A percentile compares a stretch with the other conserved stretches of the same genome.
These are phyloP conservation scores for Eucalyptus polyanthemos DNA, from an alignment of 345 rosid species.

Conservation along the genomic window DNA sequence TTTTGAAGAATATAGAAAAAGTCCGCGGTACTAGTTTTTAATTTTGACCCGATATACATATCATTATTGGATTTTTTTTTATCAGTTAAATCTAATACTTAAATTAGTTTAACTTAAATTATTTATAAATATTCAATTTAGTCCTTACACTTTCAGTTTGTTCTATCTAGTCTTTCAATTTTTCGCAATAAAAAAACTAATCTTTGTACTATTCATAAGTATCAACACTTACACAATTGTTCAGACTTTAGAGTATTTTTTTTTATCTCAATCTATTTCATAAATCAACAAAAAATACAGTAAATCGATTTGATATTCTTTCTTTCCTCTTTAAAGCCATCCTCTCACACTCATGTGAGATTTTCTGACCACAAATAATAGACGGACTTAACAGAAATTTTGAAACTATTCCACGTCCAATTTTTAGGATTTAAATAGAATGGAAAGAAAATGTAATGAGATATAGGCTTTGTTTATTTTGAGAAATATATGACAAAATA, in stretches of 20 bases:
- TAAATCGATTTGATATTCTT: background rate
- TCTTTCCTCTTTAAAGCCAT: background rate
- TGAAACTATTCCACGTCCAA: background rate
- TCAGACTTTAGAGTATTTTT: background rate
- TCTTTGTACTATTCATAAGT: no score
- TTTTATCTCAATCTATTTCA: background rate
- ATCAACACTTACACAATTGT: no score
- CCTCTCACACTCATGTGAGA: background rate
- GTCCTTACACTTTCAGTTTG: background rate
- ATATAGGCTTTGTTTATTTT: no score
- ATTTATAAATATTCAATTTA: background rate
- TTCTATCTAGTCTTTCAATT: background rate
- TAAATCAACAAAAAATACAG: accelerated
- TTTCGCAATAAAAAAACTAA: background rate
- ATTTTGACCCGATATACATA: background rate
- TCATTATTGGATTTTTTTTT: background rate
- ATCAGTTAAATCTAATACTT: accelerated
- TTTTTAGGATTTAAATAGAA: background rate
- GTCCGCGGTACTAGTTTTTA: background rate
- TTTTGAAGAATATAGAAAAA: no score
- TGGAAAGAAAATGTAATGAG: background rate
- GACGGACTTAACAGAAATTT: background rate
- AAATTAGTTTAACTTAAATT: background rate
- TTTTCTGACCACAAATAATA: background rate
- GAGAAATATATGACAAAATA: accelerated